These are phyloP conservation scores for Niebla homalea DNA, from an alignment of 495 filamentous ascomycete genomes.

Conservation along the genomic window DNA sequence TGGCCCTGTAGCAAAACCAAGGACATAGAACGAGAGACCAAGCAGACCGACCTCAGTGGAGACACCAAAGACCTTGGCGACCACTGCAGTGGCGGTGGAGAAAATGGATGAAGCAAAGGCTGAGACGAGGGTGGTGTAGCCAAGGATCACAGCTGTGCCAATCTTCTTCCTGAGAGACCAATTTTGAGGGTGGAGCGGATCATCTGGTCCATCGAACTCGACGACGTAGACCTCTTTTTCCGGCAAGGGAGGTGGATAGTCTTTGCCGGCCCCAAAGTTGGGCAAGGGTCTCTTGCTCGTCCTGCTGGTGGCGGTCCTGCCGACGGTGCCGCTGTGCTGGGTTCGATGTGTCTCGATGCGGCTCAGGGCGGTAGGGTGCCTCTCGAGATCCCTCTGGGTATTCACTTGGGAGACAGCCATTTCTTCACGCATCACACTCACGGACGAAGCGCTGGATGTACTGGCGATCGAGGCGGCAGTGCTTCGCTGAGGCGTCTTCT, in stretches of 20 bases:
- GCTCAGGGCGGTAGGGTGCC: constrained; percentile 59
- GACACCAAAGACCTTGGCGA: constrained; percentile 39
- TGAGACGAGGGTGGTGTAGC: constrained; percentile 61
- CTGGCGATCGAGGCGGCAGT: constrained; percentile 16
- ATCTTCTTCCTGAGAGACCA: constrained; percentile 60
- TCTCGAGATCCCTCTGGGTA: constrained; percentile 54
- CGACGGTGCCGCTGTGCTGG: constrained; percentile 67
- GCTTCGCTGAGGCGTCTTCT: background rate
- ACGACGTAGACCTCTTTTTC: constrained; percentile 74
- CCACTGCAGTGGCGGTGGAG: constrained; percentile 34
- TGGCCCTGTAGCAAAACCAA: constrained; percentile 50
- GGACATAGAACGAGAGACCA: constrained; percentile 45
- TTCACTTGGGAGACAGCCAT: constrained; percentile 41
- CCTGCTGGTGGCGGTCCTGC: constrained; percentile 38
- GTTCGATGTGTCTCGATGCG: constrained; percentile 62
- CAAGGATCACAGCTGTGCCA: constrained; percentile 55
- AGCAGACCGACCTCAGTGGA: constrained; percentile 41
- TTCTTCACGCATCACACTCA: constrained; percentile 13
- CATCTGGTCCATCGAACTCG: constrained; percentile 67
- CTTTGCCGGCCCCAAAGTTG: constrained; percentile 57
- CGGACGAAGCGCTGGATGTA: constrained; percentile 15
- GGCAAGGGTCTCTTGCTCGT: constrained; percentile 43
- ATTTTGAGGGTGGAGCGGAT: constrained; percentile 73
- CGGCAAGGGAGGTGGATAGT: constrained; percentile 60
- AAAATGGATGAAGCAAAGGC: constrained; percentile 53